Evolutionary conservation across 1,284 basidiomycete genomes (phyloP).

Genomic region (Vanrija humicola): DNA sequence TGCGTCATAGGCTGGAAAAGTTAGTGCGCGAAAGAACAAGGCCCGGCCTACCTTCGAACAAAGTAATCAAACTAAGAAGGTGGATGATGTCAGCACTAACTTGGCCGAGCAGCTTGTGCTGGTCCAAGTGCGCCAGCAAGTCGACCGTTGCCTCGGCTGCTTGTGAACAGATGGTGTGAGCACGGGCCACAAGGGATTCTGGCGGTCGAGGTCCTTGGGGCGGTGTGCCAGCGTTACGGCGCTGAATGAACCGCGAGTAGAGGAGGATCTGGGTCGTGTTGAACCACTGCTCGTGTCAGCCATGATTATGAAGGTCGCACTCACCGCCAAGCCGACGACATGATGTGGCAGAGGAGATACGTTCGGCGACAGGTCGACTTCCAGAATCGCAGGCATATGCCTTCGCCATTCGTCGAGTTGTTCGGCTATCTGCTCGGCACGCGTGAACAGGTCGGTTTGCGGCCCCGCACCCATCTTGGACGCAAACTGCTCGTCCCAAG

Average conservation of each 20-base stretch:
- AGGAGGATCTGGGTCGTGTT: slow-evolving; percentile 37
- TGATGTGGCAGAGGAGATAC: slow-evolving; percentile 38
- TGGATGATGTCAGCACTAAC: slow-evolving; percentile 44
- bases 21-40: neutral
- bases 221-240: slow-evolving; percentile 1
- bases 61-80: slow-evolving; percentile 37
- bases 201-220: neutral
- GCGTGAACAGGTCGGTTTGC: slow-evolving; percentile 1
- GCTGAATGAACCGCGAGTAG: slow-evolving; percentile 36
- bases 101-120: slow-evolving; percentile 30
- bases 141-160: slow-evolving; percentile 35
- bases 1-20: slow-evolving; percentile 22
- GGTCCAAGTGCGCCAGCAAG: slow-evolving; percentile 34
- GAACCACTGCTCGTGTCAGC: slow-evolving; percentile 32
- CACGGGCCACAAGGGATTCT: slow-evolving; percentile 10
- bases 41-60: slow-evolving; percentile 34
- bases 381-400: slow-evolving; percentile 26
- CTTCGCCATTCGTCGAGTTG: slow-evolving; percentile 32
- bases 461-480: slow-evolving; percentile 1
- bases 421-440: slow-evolving; percentile 19
- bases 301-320: neutral
- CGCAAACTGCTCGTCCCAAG: slow-evolving; percentile 14
- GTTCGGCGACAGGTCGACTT: slow-evolving; percentile 14
- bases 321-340: slow-evolving; percentile 35
- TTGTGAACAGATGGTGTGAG: slow-evolving; percentile 34